These are phyloP conservation scores for Termitomyces heimii DNA, from an alignment of 768 basidiomycete species.

Conservation along the genomic window DNA sequence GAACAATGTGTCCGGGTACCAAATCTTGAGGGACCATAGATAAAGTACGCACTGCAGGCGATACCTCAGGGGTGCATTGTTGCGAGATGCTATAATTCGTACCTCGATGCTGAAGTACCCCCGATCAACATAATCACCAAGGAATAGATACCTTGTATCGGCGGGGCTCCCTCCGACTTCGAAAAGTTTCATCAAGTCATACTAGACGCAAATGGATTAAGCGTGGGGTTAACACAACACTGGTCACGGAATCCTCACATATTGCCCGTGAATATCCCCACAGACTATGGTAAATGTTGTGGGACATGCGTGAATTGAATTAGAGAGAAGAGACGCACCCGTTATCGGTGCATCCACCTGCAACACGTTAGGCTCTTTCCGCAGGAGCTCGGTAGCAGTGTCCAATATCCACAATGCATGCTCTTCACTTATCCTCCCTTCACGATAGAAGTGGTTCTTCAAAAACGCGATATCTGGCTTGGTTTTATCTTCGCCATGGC, in stretches of 20 bases:
- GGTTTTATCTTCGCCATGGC: slow-evolving; percentile 61
- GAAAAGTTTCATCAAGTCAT: slow-evolving; percentile 92
- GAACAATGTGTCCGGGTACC: slow-evolving; percentile 97
- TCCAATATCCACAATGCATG: slow-evolving; percentile 93
- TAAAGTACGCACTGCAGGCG: slow-evolving; percentile 87
- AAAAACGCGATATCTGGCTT: slow-evolving; percentile 96
- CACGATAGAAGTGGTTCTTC: slow-evolving; percentile 98
- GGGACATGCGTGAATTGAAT: neutral
- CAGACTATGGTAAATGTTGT: slow-evolving; percentile 51
- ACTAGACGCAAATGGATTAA: slow-evolving; percentile 37
- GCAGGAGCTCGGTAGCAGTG: slow-evolving; percentile 79
- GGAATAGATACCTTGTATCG: slow-evolving; percentile 87
- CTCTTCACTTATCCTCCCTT: slow-evolving; percentile 89
- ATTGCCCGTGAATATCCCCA: slow-evolving; percentile 99
- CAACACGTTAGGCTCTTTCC: slow-evolving; percentile 83
- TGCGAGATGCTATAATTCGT: slow-evolving; percentile 10
- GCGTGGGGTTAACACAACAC: neutral
- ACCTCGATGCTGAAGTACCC: slow-evolving; percentile 95
- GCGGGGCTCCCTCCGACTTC: slow-evolving; percentile 94
- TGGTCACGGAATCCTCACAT: slow-evolving; percentile 50
- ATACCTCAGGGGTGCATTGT: slow-evolving; percentile 7
- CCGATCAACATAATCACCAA: slow-evolving; percentile 91
- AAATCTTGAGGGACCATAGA: slow-evolving; percentile 97
- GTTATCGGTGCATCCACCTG: slow-evolving; percentile 97
- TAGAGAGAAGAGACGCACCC: slow-evolving; percentile 42